Evolutionary conservation across 257 asterid genomes (phyloP).

Genomic region (Petunia axillaris): DNA sequence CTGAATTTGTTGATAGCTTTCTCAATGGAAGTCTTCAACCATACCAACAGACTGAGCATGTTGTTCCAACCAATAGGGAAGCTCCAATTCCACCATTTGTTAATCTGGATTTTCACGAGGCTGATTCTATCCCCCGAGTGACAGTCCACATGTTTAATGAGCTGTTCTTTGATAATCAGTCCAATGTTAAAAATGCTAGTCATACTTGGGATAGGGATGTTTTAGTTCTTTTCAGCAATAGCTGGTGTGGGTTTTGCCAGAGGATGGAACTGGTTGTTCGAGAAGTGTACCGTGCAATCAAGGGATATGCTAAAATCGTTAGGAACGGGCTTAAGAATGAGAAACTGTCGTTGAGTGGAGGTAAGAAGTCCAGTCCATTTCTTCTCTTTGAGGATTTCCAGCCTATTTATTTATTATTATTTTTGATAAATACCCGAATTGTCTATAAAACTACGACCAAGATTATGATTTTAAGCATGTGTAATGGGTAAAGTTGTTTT

Average conservation of each 20-base stretch:
- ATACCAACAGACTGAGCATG: conserved; percentile 60
- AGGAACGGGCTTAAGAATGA: conserved; percentile 51
- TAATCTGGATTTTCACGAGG: conserved; percentile 88
- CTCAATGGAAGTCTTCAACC: conserved; percentile 72
- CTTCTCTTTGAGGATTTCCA: conserved; percentile 15
- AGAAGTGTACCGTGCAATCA: conserved; percentile 79
- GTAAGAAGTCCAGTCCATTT: conserved; percentile 45
- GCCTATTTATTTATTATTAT: conserved; percentile 1
- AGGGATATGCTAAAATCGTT: conserved; percentile 51
- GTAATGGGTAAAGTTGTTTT: not conserved
- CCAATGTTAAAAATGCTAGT: conserved; percentile 47
- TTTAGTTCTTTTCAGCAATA: conserved; percentile 78
- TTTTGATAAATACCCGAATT: not conserved
- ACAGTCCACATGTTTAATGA: conserved; percentile 67
- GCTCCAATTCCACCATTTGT: conserved; percentile 84
- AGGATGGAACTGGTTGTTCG: conserved; percentile 94
- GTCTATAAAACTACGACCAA: not conserved
- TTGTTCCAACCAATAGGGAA: conserved; percentile 52
- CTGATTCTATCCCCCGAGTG: conserved; percentile 73
- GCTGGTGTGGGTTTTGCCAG: conserved; percentile 98
- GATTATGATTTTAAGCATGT: conserved; percentile 10
- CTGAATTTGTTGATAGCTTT: conserved; percentile 58
- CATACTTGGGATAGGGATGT: conserved; percentile 60
- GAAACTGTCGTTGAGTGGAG: conserved; percentile 42
- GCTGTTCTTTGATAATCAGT: conserved; percentile 61